Percentiles rank a stretch among this genome's conserved stretches.
Evolutionary conservation across 495 filamentous ascomycete genomes (phyloP).

Genomic region (Penicillium diatomitis): DNA sequence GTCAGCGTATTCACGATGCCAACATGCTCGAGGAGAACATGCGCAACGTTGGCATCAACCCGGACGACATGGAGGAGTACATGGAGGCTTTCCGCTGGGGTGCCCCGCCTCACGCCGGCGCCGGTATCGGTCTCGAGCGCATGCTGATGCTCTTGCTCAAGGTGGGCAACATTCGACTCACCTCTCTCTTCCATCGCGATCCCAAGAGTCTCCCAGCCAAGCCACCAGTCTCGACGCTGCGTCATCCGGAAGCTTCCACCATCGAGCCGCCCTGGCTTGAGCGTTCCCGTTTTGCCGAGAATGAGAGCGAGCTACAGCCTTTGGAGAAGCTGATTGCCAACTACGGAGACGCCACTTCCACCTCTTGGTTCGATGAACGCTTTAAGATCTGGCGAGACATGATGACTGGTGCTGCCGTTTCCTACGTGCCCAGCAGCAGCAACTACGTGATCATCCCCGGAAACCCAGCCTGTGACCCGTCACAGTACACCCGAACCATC

Average conservation of each 20-base stretch:
- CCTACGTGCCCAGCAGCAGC: conserved; percentile 62
- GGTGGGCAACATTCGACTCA: conserved; percentile 81
- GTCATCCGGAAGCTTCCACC: conserved; percentile 73
- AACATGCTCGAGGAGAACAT: conserved; percentile 67
- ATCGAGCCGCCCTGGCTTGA: conserved; percentile 51
- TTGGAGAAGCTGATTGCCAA: conserved; percentile 78
- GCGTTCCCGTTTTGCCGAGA: conserved; percentile 25
- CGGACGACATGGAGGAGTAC: conserved; percentile 74
- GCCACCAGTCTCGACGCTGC: conserved; percentile 42
- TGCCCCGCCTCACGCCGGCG: conserved; percentile 82
- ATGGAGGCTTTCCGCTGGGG: conserved; percentile 82
- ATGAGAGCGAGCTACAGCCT: conserved; percentile 50
- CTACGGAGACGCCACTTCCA: conserved; percentile 83
- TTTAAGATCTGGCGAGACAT: conserved; percentile 75
- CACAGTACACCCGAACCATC: conserved; percentile 62
- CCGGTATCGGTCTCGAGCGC: conserved; percentile 83
- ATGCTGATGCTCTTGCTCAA: conserved; percentile 75
- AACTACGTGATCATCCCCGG: conserved; percentile 73
- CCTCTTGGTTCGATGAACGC: conserved; percentile 75
- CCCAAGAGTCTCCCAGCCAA: conserved; percentile 67
- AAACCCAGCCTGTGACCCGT: conserved; percentile 65
- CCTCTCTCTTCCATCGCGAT: conserved; percentile 76
- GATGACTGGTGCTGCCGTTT: conserved; percentile 66
- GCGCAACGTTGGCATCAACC: conserved; percentile 64
- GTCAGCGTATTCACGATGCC: conserved; percentile 83